Conservation (phyloP, 2,329 filamentous ascomycete genomes). For the Fusarium veterinarium region DNA sequence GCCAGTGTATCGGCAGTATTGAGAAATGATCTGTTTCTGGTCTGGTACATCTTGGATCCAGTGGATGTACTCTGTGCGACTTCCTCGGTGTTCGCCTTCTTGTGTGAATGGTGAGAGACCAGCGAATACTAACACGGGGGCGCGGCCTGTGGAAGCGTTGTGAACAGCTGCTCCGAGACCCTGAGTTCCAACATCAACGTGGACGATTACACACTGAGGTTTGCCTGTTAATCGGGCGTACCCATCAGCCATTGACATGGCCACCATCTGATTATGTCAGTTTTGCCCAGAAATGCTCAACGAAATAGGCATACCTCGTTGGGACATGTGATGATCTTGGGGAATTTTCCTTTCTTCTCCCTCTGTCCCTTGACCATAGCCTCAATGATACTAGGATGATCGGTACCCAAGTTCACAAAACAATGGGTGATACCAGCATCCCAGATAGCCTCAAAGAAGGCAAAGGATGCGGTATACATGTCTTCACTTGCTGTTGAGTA, state of each 20-base stretch:
- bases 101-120: constrained; percentile 81
- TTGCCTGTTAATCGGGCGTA: constrained; percentile 78
- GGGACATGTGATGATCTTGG: constrained; percentile 80
- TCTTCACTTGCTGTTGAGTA: constrained; percentile 46
- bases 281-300: rapidly evolving
- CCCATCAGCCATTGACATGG: constrained; percentile 85
- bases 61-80: constrained; percentile 86
- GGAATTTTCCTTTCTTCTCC: constrained; percentile 73
- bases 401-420: constrained; percentile 75
- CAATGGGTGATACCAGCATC: constrained; percentile 72
- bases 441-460: constrained; percentile 86
- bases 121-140: constrained; percentile 81
- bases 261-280: constrained; percentile 73
- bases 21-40: constrained; percentile 81
- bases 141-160: constrained; percentile 80
- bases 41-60: constrained; percentile 89
- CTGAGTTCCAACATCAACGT: constrained; percentile 86
- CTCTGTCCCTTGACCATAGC: constrained; percentile 82
- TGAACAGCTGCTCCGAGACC: constrained; percentile 82
- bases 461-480: constrained; percentile 80
- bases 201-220: constrained; percentile 81
- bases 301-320: constrained; percentile 69
- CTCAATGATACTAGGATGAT: constrained; percentile 82
- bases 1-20: constrained; percentile 86
- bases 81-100: constrained; percentile 81